Conservation (phyloP, 352 stramenopile species). For the Phytophthora crassamura region DNA sequence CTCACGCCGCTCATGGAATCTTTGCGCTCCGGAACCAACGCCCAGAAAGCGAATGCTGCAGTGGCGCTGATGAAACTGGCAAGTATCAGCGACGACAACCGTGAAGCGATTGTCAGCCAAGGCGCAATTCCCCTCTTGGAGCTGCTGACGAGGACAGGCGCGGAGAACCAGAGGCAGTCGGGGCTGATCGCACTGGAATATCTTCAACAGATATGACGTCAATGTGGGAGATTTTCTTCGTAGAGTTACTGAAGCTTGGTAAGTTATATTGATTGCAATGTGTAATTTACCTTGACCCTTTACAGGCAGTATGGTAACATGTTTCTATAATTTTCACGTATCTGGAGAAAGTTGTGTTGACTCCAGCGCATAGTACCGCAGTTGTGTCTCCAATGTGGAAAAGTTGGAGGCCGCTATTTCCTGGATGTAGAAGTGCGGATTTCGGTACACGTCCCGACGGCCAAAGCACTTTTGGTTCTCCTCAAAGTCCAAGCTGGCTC, state of each 20-base stretch:
- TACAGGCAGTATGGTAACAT: no score
- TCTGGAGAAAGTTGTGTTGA: constrained; percentile 9
- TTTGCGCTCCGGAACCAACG: constrained; percentile 1
- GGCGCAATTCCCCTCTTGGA: constrained; percentile 14
- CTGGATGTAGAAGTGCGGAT: constrained; percentile 45
- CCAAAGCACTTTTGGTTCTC: constrained; percentile 60
- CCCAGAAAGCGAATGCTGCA: constrained; percentile 12
- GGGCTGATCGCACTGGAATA: constrained; percentile 9
- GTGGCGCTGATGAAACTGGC: constrained; percentile 9
- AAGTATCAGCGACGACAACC: constrained; percentile 11
- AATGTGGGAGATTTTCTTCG: constrained; percentile 1
- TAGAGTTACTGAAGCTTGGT: constrained; percentile 12
- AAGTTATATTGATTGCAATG: not conserved
- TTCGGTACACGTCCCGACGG: constrained; percentile 34
- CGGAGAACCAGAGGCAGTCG: constrained; percentile 3
- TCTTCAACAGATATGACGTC: no score
- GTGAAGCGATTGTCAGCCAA: constrained; percentile 5
- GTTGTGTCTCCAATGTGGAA: constrained; percentile 30
- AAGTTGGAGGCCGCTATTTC: constrained; percentile 31
- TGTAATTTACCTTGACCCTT: not conserved
- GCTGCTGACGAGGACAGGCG: not conserved
- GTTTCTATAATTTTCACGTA: not conserved
- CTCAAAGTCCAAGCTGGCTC: constrained; percentile 35
- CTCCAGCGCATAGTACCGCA: constrained; percentile 36
- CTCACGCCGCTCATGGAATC: constrained; percentile 10